These are phyloP conservation scores for Zostera marina DNA, from an alignment of 116 monocot species.

Conservation along the genomic window DNA sequence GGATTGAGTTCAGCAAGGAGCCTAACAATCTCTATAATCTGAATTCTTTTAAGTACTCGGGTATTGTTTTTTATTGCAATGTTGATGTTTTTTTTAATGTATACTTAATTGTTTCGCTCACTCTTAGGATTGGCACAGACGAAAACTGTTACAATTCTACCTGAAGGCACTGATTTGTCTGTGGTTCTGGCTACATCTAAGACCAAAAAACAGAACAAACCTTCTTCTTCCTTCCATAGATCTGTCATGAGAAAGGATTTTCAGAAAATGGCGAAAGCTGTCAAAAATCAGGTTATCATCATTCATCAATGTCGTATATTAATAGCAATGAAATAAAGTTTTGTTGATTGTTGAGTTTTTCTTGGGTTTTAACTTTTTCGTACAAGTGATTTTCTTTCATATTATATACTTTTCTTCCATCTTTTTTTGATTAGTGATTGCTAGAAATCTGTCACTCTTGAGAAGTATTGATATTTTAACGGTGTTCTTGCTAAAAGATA, in stretches of 20 bases:
- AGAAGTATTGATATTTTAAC: no score
- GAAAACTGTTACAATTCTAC: constrained; percentile 58
- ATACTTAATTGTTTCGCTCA: neutral
- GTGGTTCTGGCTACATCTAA: constrained; percentile 48
- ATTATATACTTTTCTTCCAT: no score
- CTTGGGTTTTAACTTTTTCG: no score
- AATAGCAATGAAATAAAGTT: no score
- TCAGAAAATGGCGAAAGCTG: constrained; percentile 59
- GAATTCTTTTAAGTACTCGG: constrained; percentile 65
- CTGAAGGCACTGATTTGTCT: constrained; percentile 42
- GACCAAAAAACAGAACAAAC: constrained; percentile 70
- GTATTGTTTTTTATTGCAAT: constrained; percentile 6
- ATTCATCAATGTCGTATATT: no score
- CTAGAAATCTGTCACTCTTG: no score
- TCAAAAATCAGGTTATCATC: constrained; percentile 47
- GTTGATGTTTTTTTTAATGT: neutral
- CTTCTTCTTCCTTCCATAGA: constrained; percentile 23
- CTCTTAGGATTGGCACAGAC: constrained; percentile 75
- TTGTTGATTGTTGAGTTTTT: neutral
- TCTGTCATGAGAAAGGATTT: constrained; percentile 76
- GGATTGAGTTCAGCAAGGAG: constrained; percentile 93
- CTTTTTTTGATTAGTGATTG: no score
- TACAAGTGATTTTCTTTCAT: no score
- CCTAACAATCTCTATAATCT: constrained; percentile 77
- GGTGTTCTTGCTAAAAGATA: no score